Base-by-base conservation (phyloP, 1,284 basidiomycete genomes). In the Cutaneotrichosporon curvatum region DNA sequence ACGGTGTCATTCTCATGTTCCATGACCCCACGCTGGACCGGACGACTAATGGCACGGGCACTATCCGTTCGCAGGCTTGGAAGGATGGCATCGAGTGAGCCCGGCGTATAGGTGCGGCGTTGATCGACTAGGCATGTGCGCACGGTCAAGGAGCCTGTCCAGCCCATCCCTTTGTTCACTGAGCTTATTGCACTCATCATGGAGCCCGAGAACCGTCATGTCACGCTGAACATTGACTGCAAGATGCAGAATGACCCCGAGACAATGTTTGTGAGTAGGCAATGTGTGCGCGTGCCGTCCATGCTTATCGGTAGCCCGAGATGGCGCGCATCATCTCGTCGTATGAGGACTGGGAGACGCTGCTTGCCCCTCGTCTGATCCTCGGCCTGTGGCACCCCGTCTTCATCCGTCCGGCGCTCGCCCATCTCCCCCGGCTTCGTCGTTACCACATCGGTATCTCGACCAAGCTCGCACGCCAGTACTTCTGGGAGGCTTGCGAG, bases 1-100 rank as follows among this genome's bases (percentile, higher is more conserved):
- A 98, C 73, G 79, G 84, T 60, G 83, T 94, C 43, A 84, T 97
- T 34, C 70, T 97, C 53, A 95, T 97, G 91, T 96, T 95, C 72
- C 92, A 96, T 70, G 91, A 96, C 71, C 86, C 88, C 6, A 82
- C 68, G 15, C 58, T 79, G 35, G 76, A 78, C 50, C 66, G 79
- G 21, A 80, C 79, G 22, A 81, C 79, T 14, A 71, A 76, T 53
- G 77, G 78, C 12, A 73, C 67, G 14, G 79, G 78, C 14, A 56
- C 71, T 20, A 78, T 79, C 58, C 67, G 70, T 37, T 67, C 69
- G 30, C 74, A 76, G 53, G 62, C 65, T 4, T 72, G 68, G 68
- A 50, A 61, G 31, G 70, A 58, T n/a, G 63, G 55, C 9, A 70
- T 72, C 36, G 68, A 72, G 70, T 73, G 50, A 48, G 68, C 59